Evolutionary conservation across 257 asterid genomes (phyloP).

Genomic region (Nicotiana obtusifolia): DNA sequence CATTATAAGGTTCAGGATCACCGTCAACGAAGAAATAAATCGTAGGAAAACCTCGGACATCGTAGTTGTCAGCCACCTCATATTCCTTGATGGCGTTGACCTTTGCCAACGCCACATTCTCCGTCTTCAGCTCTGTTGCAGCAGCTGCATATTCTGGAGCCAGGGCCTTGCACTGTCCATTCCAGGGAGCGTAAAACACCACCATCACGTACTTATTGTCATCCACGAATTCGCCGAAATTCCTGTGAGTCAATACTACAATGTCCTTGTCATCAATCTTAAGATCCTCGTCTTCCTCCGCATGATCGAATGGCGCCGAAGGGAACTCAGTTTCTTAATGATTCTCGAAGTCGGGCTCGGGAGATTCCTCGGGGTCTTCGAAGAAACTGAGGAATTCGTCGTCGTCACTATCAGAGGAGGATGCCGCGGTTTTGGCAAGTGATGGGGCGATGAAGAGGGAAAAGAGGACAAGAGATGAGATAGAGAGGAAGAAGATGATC

Average conservation of each 20-base stretch:
- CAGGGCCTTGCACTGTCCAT: constrained; percentile 75
- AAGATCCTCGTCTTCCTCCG: constrained; percentile 39
- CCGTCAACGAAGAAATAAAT: constrained; percentile 72
- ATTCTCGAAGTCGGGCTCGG: constrained; percentile 8
- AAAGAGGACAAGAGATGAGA: constrained; percentile 28
- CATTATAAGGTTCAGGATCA: constrained; percentile 61
- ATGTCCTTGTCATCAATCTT: constrained; percentile 72
- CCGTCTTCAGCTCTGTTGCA: constrained; percentile 71
- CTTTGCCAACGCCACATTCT: constrained; percentile 67
- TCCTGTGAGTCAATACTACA: constrained; percentile 54
- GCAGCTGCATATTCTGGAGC: constrained; percentile 90
- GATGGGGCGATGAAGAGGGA: constrained; percentile 15
- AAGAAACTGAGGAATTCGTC: constrained; percentile 84
- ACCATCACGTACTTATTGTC: constrained; percentile 72
- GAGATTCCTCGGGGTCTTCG: constrained; percentile 52
- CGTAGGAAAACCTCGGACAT: constrained; percentile 82
- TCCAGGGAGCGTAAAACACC: constrained; percentile 95
- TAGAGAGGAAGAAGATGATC: constrained; percentile 21
- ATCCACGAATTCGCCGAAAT: constrained; percentile 57
- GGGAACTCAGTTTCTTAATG: constrained; percentile 37
- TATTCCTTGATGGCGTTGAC: constrained; percentile 69
- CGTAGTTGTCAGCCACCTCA: constrained; percentile 68
- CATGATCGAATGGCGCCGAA: constrained; percentile 22
- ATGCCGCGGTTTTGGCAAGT: constrained; percentile 15
- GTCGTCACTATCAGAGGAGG: constrained; percentile 18